phyloP scores from a whole-genome alignment of 192 early-diverging fungal species.

The Backusella parvicylindrica region DNA sequence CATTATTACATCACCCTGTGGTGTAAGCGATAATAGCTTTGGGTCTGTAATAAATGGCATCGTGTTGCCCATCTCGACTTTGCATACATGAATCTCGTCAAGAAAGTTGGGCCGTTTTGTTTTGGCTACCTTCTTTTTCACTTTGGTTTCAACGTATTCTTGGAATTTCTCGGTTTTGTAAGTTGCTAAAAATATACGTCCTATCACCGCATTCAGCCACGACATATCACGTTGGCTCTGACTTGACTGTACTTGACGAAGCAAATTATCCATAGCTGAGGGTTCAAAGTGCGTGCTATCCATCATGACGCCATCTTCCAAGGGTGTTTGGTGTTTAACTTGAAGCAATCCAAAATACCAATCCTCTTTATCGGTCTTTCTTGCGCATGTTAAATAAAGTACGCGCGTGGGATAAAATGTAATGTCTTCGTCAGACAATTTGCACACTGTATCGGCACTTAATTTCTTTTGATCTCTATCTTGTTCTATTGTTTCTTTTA shows the following conservation, averaged over 20 bases:
- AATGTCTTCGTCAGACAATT: constrained; percentile 36
- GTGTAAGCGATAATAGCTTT: constrained; percentile 58
- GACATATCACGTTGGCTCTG: constrained; percentile 46
- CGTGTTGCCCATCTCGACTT: constrained; percentile 74
- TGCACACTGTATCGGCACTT: constrained; percentile 64
- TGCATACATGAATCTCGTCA: constrained; percentile 77
- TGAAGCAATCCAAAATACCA: constrained; percentile 82
- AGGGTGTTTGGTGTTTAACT: constrained; percentile 57
- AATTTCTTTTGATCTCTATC: neutral
- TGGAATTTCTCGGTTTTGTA: constrained; percentile 62
- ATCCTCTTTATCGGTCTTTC: constrained; percentile 81
- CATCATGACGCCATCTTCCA: constrained; percentile 25
- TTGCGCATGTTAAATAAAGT: constrained; percentile 57
- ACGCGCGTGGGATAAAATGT: constrained; percentile 48
- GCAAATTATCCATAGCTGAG: constrained; percentile 37
- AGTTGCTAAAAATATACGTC: constrained; percentile 71
- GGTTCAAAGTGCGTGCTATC: constrained; percentile 39
- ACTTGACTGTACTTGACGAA: constrained; percentile 47
- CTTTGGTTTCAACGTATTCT: constrained; percentile 60
- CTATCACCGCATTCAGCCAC: constrained; percentile 86
- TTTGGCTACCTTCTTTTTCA: constrained; percentile 63
- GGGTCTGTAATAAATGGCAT: constrained; percentile 81
- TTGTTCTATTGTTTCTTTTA: constrained; percentile 1
- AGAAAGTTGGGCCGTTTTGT: constrained; percentile 67
- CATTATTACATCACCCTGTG: constrained; percentile 67